Base-by-base conservation (phyloP, 2,329 filamentous ascomycete genomes). In the Monosporascus sp. region DNA sequence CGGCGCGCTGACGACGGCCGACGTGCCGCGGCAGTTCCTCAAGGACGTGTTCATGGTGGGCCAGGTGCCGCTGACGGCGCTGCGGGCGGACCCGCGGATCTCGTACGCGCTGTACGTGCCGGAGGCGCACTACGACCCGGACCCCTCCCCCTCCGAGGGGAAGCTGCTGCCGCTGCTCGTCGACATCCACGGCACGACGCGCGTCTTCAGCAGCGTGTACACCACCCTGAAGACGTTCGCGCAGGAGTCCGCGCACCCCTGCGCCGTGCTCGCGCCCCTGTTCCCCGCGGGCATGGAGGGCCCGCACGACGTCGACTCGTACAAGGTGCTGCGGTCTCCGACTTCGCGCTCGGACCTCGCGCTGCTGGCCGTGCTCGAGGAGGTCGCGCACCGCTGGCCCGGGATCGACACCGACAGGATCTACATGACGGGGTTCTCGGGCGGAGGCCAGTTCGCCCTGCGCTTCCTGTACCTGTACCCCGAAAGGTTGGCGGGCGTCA, bases 401-500 rank as follows among this genome's bases (percentile, higher is more conserved):
- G 66, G 64, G 3, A 64, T 69, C 41, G 56, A 59, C 3, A 65
- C 63, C 3, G 49, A 60, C 5, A 64, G 61, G 40, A 34, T 69
- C 20, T 66, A 62, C 47, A 37, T 69, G 7, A 58, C 62, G 54
- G 68, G 66, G 1, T 69, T 65, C 40, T 67, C 65, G 7, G 67
- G 64, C 0, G 68, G 66, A 20, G 67, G 66, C 2, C 66, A 70
- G 52, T 69, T 69, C 50, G 56, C 57, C 1, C 66, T 66, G 37
- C 60, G 67, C 16, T 67, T 70, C 49, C 52, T 69, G 16, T 69
- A 68, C 52, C 51, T 70, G 24, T 58, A 69, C 53, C 64, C 68
- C 3, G 64, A 69, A 51, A 60, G 63, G 8, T 40, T 69, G 1
- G 48, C 53, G 3, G 62, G 61, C 17, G 61, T 62, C 5, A 68